Evolutionary conservation across 768 basidiomycete species (phyloP), one percentile per base, ranked within the genome.

Genomic region (Tricholoma sp.): DNA sequence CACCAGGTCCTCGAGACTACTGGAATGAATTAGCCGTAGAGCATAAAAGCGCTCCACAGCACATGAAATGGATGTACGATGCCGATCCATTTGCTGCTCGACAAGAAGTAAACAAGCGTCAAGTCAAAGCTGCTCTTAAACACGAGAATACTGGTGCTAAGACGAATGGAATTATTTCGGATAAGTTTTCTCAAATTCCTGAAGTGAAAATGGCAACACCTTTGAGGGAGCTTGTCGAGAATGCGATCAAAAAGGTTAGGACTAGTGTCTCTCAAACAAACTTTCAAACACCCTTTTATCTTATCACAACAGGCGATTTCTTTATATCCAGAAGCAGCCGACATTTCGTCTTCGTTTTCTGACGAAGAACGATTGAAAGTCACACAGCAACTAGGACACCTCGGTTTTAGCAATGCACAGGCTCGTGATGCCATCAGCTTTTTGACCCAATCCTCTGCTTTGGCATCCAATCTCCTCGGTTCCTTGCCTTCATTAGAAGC

Each of bases 61-160:
- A 93, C 67, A 79, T 83, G 66, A 80, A 79, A 52, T 95, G 93
- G 93, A 88, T 91, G 83, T 96, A 89, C 63, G 79, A 83, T n/a
- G 75, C 85, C 5, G 92, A 96, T 74, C 94, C 93, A 2, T 96
- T 94, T 64, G 79, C 81, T 16, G 90, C 91, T 5, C 79, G 78
- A 57, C 83, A 82, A 60, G 76, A 79, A 55, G 88, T 91, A 2
- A 80, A 84, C 12, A 79, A 83, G 45, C 76, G 89, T 34, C 89
- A 91, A 66, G 76, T 70, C 24, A 84, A 83, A 59, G 76, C 79
- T 29, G 69, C 77, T 18, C 72, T 79, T 68, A 80, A 73, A 72
- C 74, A 75, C 65, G 69, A 77, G 66, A 67, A 69, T 59, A 54
- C 66, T 65, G 57, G 52, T 22, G 39, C 56, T 10, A 46, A 53